Conservation (phyloP, 73 alveolate genomes). For the Tetrahymena elliotti region DNA sequence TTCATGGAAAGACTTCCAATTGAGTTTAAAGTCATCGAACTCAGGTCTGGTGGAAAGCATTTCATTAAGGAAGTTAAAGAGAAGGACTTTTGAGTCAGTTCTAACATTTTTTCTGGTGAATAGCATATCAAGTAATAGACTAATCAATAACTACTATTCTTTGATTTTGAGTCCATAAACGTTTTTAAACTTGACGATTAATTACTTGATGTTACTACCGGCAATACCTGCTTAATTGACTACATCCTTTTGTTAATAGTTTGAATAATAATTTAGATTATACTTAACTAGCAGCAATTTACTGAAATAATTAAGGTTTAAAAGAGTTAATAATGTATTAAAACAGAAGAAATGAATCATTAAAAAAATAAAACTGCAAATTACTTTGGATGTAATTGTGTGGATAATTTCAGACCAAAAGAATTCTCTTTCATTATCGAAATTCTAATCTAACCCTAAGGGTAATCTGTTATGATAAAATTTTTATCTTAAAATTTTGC, state of each 20-base stretch:
- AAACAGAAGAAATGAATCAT: neutral
- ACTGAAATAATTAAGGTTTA: neutral
- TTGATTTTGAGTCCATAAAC: neutral
- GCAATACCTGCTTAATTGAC: neutral
- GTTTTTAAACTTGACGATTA: neutral
- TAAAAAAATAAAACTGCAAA: too few species aligned
- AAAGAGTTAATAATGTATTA: neutral
- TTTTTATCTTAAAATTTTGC: neutral
- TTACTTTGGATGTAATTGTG: neutral
- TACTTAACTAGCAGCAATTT: neutral
- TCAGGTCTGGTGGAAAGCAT: neutral
- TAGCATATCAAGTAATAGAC: neutral
- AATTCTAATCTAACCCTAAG: neutral
- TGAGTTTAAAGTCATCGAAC: neutral
- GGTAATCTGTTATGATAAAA: neutral
- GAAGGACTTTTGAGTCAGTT: neutral
- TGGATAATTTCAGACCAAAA: neutral
- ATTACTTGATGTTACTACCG: neutral
- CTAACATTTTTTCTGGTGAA: neutral
- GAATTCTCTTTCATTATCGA: neutral
- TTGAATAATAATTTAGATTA: too few species aligned
- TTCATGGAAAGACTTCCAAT: neutral
- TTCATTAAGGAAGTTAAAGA: neutral
- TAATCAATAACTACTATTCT: neutral
- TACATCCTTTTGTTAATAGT: neutral